Percentiles rank a stretch among this genome's conserved stretches.
Evolutionary conservation across 2,329 filamentous ascomycete genomes (phyloP).

Genomic region (Hypoxylon sp.): DNA sequence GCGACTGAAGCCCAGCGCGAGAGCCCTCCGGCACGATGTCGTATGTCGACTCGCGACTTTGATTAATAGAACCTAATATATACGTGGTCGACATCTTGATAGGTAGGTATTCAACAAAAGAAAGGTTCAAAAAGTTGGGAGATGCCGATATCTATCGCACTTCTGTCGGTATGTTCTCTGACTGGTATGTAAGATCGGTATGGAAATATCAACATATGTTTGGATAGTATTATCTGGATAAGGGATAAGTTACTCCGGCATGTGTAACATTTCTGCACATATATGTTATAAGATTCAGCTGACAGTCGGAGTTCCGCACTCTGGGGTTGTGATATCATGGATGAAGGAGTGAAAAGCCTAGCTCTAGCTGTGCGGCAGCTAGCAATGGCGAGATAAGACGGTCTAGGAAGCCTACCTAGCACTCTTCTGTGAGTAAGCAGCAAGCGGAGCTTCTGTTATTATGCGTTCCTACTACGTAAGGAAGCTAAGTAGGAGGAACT

Average conservation of each 20-base stretch:
- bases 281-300: slow-evolving; percentile 18
- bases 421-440: slow-evolving; percentile 1
- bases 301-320: slow-evolving; percentile 6
- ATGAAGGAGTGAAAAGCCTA: slow-evolving; percentile 8
- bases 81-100: slow-evolving; percentile 38
- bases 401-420: slow-evolving; percentile 1
- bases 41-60: slow-evolving; percentile 35
- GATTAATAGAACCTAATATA: slow-evolving; percentile 38
- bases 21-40: slow-evolving; percentile 27
- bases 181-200: slow-evolving; percentile 10
- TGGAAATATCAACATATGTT: slow-evolving; percentile 22
- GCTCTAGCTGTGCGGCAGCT: slow-evolving; percentile 11
- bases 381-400: slow-evolving; percentile 19
- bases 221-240: slow-evolving; percentile 9
- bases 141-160: slow-evolving; percentile 1
- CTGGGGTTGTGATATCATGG: slow-evolving; percentile 20
- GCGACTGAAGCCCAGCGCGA: slow-evolving; percentile 17
- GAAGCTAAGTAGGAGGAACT: slow-evolving; percentile 8
- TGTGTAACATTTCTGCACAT: slow-evolving; percentile 21
- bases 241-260: slow-evolving; percentile 10
- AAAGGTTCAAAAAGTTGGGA: slow-evolving; percentile 4
- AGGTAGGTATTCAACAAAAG: slow-evolving; percentile 8
- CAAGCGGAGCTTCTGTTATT: slow-evolving; percentile 17
- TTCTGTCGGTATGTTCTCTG: not conserved
- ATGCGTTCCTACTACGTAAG: slow-evolving; percentile 14